Evolutionary conservation across 768 basidiomycete genomes (phyloP).

Genomic region (Tulasnella sp.): DNA sequence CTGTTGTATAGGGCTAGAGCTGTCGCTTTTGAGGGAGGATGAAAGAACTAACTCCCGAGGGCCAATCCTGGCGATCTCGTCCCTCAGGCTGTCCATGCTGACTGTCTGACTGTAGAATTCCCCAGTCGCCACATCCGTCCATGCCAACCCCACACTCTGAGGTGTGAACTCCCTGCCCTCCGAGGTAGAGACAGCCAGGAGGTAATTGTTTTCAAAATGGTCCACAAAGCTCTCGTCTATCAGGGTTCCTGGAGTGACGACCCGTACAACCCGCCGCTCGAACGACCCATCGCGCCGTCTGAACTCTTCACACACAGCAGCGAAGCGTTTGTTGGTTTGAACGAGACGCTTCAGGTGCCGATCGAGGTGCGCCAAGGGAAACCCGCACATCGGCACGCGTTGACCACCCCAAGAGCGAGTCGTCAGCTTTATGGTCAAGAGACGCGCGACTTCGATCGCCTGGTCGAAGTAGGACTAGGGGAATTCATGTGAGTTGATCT

Average conservation of each 20-base stretch:
- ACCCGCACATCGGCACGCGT: slow-evolving; percentile 77
- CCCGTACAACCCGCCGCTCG: slow-evolving; percentile 70
- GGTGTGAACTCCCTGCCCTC: slow-evolving; percentile 14
- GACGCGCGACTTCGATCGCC: slow-evolving; percentile 60
- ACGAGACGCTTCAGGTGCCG: slow-evolving; percentile 80
- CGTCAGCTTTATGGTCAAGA: slow-evolving; percentile 77
- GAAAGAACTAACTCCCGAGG: slow-evolving; percentile 77
- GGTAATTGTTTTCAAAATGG: slow-evolving; percentile 79
- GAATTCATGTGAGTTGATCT: slow-evolving; percentile 7
- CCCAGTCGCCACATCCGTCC: slow-evolving; percentile 91
- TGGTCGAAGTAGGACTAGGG: slow-evolving; percentile 87
- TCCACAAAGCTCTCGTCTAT: slow-evolving; percentile 85
- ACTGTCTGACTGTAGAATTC: slow-evolving; percentile 75
- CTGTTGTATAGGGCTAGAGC: slow-evolving; percentile 29
- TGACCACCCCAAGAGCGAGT: slow-evolving; percentile 60
- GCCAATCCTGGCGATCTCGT: slow-evolving; percentile 69
- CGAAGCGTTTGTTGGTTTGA: slow-evolving; percentile 69
- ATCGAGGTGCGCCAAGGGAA: slow-evolving; percentile 74
- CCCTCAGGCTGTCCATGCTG: slow-evolving; percentile 45
- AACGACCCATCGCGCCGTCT: slow-evolving; percentile 40
- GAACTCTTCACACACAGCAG: slow-evolving; percentile 92
- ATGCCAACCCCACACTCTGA: slow-evolving; percentile 52
- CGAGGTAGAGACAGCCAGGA: slow-evolving; percentile 48
- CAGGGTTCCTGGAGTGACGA: slow-evolving; percentile 88
- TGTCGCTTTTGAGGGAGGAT: slow-evolving; percentile 27